Evolutionary conservation across 257 asterid species (phyloP).

Genomic region (Phtheirospermum japonicum): DNA sequence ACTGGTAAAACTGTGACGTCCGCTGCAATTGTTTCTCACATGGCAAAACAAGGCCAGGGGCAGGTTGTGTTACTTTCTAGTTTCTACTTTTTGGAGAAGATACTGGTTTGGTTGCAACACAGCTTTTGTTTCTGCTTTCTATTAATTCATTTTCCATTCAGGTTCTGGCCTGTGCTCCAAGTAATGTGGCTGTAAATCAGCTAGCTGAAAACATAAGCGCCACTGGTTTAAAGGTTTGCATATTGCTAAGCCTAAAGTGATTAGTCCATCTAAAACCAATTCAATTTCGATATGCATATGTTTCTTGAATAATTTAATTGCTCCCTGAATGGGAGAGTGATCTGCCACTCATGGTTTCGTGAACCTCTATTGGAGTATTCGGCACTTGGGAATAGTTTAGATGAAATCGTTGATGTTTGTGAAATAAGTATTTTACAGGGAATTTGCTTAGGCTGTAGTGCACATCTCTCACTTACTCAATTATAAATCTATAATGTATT

Average conservation of each 20-base stretch:
- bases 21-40: conserved; percentile 96
- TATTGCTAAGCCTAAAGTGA: conserved; percentile 22
- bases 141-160: conserved; percentile 32
- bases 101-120: neutral
- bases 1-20: conserved; percentile 99
- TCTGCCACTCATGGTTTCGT: neutral
- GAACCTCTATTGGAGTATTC: conserved; percentile 15
- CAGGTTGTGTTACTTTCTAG: conserved; percentile 46
- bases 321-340: conserved; percentile 9
- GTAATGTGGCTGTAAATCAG: conserved; percentile 99
- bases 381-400: too few species aligned
- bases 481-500: too few species aligned
- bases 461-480: too few species aligned
- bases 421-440: too few species aligned
- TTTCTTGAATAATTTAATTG: conserved; percentile 1
- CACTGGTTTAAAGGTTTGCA: conserved; percentile 85
- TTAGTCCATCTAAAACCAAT: neutral
- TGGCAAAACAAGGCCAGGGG: conserved; percentile 99
- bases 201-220: conserved; percentile 99
- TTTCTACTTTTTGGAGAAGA: conserved; percentile 18
- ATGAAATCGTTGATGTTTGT: too few species aligned
- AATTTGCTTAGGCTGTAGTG: too few species aligned
- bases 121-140: conserved; percentile 15
- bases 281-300: conserved; percentile 6
- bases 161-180: conserved; percentile 99